phyloP scores from a whole-genome alignment of 768 basidiomycete genomes.

The Pleurotus platypus region DNA sequence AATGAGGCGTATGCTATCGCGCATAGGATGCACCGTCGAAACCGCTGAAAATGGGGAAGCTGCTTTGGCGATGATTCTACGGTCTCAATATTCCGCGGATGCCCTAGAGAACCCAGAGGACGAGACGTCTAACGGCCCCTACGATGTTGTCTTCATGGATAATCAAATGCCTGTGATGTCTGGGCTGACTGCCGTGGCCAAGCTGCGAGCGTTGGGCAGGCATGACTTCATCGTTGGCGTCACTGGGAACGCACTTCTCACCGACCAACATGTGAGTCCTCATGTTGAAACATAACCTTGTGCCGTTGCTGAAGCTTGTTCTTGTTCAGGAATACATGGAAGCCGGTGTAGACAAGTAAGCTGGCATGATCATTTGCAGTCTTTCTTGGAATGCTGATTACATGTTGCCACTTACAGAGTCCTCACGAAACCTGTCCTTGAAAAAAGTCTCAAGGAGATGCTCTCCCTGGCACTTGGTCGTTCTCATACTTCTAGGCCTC shows the following conservation, averaged over 20 bases:
- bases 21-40: constrained; percentile 58
- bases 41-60: constrained; percentile 67
- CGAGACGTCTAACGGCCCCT: constrained; percentile 5
- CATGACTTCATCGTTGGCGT: constrained; percentile 64
- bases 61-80: constrained; percentile 54
- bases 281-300: constrained; percentile 11
- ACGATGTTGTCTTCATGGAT: constrained; percentile 25
- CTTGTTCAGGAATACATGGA: constrained; percentile 41
- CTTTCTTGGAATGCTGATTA: not conserved
- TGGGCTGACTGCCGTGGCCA: constrained; percentile 50
- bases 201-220: constrained; percentile 47
- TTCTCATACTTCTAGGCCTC: too few relatives aligned
- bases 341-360: constrained; percentile 57
- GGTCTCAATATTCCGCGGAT: constrained; percentile 13
- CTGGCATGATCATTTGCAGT: constrained; percentile 5
- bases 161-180: constrained; percentile 71
- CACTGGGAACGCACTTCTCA: constrained; percentile 50
- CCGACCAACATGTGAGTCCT: constrained; percentile 37
- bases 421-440: constrained; percentile 61
- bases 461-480: constrained; percentile 16
- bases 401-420: constrained; percentile 31
- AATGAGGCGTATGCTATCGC: constrained; percentile 60
- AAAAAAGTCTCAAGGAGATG: constrained; percentile 31
- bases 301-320: not conserved
- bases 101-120: not conserved